A percentile compares a stretch with the other conserved stretches of the same genome.
phyloP scores from a whole-genome alignment of 495 filamentous ascomycete genomes.

The Hyphodiscus hymeniophilus region DNA sequence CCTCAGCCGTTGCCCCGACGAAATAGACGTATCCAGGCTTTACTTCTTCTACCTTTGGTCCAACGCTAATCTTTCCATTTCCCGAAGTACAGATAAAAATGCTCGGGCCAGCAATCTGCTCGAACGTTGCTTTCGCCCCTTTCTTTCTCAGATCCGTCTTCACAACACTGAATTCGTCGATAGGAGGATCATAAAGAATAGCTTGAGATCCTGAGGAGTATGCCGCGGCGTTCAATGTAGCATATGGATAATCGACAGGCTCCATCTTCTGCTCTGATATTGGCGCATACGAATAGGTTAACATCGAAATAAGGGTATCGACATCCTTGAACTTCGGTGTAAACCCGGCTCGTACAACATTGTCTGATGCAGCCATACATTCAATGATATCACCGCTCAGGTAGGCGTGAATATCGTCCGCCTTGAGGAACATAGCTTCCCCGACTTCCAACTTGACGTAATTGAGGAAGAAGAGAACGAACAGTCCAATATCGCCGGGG shows the following conservation, averaged over 20 bases:
- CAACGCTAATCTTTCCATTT: constrained; percentile 46
- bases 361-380: constrained; percentile 78
- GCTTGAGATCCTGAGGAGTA: constrained; percentile 65
- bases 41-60: constrained; percentile 43
- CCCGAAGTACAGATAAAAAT: constrained; percentile 60
- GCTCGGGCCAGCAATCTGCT: constrained; percentile 51
- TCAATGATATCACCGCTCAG: constrained; percentile 73
- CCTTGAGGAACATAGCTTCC: constrained; percentile 65
- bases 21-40: constrained; percentile 63
- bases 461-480: constrained; percentile 67
- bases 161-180: constrained; percentile 66
- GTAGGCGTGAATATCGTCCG: constrained; percentile 74
- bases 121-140: constrained; percentile 52
- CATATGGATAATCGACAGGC: constrained; percentile 72
- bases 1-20: constrained; percentile 68
- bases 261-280: constrained; percentile 43
- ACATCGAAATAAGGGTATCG: constrained; percentile 53
- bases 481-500: constrained; percentile 66
- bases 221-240: constrained; percentile 64
- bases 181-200: constrained; percentile 55
- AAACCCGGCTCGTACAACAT: constrained; percentile 70
- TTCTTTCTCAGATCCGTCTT: constrained; percentile 46
- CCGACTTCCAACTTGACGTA: constrained; percentile 57
- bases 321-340: constrained; percentile 58
- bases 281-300: constrained; percentile 42